phyloP scores from a whole-genome alignment of 148 eudicot genomes.

The Spergularia bocconei region DNA sequence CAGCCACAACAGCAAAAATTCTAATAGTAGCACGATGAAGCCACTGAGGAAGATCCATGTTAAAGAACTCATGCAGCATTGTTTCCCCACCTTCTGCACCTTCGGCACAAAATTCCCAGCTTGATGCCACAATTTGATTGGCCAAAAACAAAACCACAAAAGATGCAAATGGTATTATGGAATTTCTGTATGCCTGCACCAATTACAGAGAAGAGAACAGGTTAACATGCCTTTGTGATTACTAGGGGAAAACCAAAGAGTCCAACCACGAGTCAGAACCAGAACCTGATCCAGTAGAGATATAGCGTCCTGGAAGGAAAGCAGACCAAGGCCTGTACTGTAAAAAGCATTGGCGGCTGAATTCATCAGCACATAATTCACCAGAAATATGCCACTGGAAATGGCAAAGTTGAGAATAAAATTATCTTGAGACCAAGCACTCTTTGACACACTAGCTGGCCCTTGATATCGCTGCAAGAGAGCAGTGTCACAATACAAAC shows the following conservation, averaged over 20 bases:
- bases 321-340: constrained; percentile 66
- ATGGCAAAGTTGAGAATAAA: constrained; percentile 56
- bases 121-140: constrained; percentile 67
- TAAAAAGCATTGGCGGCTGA: constrained; percentile 72
- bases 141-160: constrained; percentile 59
- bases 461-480: constrained; percentile 43
- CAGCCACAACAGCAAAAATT: constrained; percentile 65
- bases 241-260: constrained; percentile 1
- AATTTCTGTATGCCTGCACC: constrained; percentile 68
- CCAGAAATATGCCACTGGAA: constrained; percentile 83
- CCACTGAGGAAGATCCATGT: constrained; percentile 81
- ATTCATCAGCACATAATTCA: constrained; percentile 66
- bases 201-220: not conserved
- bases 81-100: constrained; percentile 58
- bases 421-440: constrained; percentile 57
- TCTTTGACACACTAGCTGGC: constrained; percentile 40
- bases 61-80: constrained; percentile 59
- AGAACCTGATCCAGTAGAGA: constrained; percentile 81
- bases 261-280: constrained; percentile 11
- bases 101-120: constrained; percentile 62
- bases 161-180: constrained; percentile 48
- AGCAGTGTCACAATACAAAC: not conserved
- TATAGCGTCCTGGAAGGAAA: constrained; percentile 76
- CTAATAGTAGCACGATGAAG: constrained; percentile 82
- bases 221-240: not conserved